These are phyloP conservation scores for Clavispora santaluciae DNA, from an alignment of 805 yeast species.

Conservation along the genomic window DNA sequence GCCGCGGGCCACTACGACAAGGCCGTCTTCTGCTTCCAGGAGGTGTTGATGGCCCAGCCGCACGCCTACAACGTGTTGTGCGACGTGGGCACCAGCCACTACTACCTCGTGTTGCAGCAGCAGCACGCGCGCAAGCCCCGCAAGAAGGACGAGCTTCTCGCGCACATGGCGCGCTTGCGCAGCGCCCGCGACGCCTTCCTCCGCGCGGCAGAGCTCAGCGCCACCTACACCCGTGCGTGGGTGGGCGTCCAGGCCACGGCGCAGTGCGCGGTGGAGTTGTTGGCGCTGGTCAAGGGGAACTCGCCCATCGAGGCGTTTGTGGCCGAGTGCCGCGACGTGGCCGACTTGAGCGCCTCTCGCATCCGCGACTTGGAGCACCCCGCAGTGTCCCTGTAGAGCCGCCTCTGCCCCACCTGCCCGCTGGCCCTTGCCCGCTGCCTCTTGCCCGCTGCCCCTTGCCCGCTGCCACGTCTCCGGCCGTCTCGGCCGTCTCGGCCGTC, in stretches of 20 bases:
- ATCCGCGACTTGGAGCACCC: slow-evolving; percentile 15
- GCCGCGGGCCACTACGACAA: slow-evolving; percentile 58
- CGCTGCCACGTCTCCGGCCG: no score
- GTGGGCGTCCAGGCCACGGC: slow-evolving; percentile 43
- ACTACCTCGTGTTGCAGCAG: slow-evolving; percentile 26
- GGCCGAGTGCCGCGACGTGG: slow-evolving; percentile 21
- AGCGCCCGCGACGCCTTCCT: slow-evolving; percentile 47
- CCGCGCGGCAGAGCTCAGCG: slow-evolving; percentile 74
- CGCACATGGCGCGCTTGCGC: slow-evolving; percentile 19
- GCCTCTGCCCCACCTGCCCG: no score
- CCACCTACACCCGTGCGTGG: slow-evolving; percentile 70
- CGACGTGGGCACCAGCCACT: slow-evolving; percentile 46
- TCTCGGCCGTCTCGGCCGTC: no score
- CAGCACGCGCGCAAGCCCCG: slow-evolving; percentile 9
- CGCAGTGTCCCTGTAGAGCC: not conserved
- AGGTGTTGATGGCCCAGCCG: slow-evolving; percentile 64
- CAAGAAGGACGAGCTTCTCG: slow-evolving; percentile 28
- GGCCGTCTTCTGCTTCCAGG: slow-evolving; percentile 64
- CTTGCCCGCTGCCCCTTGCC: no score
- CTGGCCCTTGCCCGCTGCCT: no score
- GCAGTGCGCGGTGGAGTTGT: not conserved
- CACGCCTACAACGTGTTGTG: slow-evolving; percentile 63
- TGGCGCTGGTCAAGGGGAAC: slow-evolving; percentile 7
- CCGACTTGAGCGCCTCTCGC: slow-evolving; percentile 16
- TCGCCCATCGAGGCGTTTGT: slow-evolving; percentile 20